phyloP scores from a whole-genome alignment of 2,329 filamentous ascomycete genomes.

The Chalaropsis ovoidea region DNA sequence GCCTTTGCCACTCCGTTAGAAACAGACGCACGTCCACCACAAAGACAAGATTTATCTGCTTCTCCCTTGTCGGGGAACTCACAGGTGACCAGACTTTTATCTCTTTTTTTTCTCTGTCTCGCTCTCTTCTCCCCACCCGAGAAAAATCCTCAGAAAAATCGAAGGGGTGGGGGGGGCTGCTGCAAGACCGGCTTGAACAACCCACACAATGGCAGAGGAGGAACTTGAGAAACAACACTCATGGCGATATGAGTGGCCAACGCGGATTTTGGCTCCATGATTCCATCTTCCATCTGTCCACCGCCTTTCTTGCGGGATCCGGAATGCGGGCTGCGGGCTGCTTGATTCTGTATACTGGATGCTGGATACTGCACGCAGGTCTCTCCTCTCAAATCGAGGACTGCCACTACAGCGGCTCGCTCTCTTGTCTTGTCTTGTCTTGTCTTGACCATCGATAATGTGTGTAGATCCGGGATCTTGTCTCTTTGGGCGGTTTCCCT shows the following conservation, averaged over 20 bases:
- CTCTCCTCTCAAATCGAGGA: slow-evolving; percentile 10
- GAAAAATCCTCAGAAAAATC: neutral
- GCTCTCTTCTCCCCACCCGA: neutral
- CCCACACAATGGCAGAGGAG: neutral
- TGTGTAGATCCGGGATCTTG: neutral
- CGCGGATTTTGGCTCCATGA: neutral
- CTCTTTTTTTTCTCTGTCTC: neutral
- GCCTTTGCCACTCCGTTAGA: slow-evolving; percentile 4
- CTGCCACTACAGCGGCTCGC: neutral
- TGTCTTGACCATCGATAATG: neutral
- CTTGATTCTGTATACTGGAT: too few relatives aligned
- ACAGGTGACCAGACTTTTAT: neutral
- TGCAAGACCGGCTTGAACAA: neutral
- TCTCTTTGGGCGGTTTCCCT: neutral
- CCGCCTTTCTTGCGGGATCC: slow-evolving; percentile 4
- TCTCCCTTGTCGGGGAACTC: slow-evolving; percentile 1
- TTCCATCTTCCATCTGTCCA: slow-evolving; percentile 1
- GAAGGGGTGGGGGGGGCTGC: neutral
- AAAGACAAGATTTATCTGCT: slow-evolving; percentile 7
- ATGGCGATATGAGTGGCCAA: neutral
- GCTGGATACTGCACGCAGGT: neutral
- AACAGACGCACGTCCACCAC: slow-evolving; percentile 9
- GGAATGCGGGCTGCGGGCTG: neutral
- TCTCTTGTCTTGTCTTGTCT: slow-evolving; percentile 1
- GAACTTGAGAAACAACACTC: neutral